These are phyloP conservation scores for Colletotrichum orbiculare DNA, from an alignment of 2,329 filamentous ascomycete species.

Conservation along the genomic window DNA sequence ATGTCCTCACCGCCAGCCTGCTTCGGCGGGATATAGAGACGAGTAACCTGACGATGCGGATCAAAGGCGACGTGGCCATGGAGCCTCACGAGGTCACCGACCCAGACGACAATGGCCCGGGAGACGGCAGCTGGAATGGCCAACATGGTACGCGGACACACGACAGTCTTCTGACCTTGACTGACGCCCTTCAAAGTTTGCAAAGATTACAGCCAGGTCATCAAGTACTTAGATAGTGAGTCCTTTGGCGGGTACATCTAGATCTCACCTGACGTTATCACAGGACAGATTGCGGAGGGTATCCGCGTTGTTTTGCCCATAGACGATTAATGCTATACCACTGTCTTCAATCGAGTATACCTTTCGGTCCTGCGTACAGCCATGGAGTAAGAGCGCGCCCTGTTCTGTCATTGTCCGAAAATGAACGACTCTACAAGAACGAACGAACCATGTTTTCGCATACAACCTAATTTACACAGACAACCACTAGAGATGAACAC, in stretches of 20 bases:
- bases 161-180: constrained; percentile 15
- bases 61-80: constrained; percentile 45
- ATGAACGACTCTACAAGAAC: too few relatives aligned
- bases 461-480: too few relatives aligned
- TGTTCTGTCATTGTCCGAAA: neutral
- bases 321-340: constrained; percentile 33
- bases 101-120: constrained; percentile 49
- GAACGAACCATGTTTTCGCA: too few relatives aligned
- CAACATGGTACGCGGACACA: constrained; percentile 46
- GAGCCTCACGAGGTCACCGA: constrained; percentile 51
- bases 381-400: neutral
- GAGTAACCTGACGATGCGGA: too few relatives aligned
- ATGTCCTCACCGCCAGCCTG: too few relatives aligned
- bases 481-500: too few relatives aligned
- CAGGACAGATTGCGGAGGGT: constrained; percentile 41
- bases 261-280: neutral
- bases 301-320: constrained; percentile 41
- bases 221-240: constrained; percentile 49
- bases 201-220: constrained; percentile 50
- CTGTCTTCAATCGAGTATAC: neutral
- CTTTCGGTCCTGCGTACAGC: neutral
- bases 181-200: constrained; percentile 44
- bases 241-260: neutral
- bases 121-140: constrained; percentile 53
- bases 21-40: constrained; percentile 26